Evolutionary conservation across 2,329 filamentous ascomycete genomes (phyloP), one percentile per base, ranked within the genome.

Genomic region (Lecanicillium sp.): DNA sequence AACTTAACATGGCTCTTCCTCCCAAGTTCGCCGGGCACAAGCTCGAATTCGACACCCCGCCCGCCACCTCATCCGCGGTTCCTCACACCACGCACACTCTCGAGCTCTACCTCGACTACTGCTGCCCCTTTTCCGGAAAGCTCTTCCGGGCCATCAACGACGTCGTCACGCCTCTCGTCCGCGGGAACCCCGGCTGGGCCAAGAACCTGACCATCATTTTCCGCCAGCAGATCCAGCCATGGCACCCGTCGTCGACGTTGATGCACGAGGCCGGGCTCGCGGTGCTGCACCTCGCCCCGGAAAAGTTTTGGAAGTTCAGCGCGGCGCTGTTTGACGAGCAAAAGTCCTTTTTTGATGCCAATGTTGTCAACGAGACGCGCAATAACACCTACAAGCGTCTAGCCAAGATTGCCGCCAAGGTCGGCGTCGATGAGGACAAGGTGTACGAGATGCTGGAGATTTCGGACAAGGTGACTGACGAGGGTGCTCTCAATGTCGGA

Each of bases 191-290:
- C 46, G 51, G 64, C 17, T 70, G 67, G 57, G 58, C 67, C 12
- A 49, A 67, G 43, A 71, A 70, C 44, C 65, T 95, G 3, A 73
- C 84, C 51, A 70, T 94, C 50, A 75, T 96, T 53, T 85, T 95
- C 70, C 83, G 89, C 35, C 89, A 90, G 58, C 88, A 95, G 58
- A 78, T 95, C 53, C 88, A 95, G 66, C 87, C 88, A 12, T 95
- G 90, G 90, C 89, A 96, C 64, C 90, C 90, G 2, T 87, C 83
- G 15, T 88, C 79, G 29, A 88, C 83, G 6, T 71, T 88, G 9
- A 70, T 76, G 40, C 85, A 90, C 66, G 90, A 96, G 71, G 84
- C 88, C 22, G 89, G 70, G 4, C 74, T 87, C 22, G 90, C 88
- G 3, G 86, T 95, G 2, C 71, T 90, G 49, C 75, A 73, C 37